phyloP scores from a whole-genome alignment of 2,329 filamentous ascomycete species.

The Scortechinia acanthostroma region DNA sequence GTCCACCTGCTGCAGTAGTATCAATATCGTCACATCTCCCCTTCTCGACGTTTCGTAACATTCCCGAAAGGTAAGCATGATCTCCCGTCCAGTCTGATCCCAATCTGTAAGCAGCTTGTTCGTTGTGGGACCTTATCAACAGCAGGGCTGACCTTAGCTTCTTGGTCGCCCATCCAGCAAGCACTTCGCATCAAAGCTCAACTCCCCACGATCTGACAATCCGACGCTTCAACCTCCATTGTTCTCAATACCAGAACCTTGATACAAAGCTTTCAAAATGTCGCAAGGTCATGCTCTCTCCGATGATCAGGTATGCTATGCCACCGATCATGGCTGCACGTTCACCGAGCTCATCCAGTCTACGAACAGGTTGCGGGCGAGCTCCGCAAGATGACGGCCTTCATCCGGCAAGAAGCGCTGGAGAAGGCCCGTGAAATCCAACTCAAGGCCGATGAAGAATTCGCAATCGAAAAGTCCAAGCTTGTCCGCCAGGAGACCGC shows the following conservation, averaged over 20 bases:
- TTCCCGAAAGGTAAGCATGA: no score
- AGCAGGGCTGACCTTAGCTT: no score
- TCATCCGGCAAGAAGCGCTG: slow-evolving; percentile 96
- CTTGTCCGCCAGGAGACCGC: slow-evolving; percentile 92
- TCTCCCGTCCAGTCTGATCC: no score
- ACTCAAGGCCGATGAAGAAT: slow-evolving; percentile 97
- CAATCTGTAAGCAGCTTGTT: no score
- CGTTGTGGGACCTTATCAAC: no score
- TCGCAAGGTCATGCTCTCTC: slow-evolving; percentile 1
- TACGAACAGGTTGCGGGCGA: slow-evolving; percentile 85
- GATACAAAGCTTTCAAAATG: background rate
- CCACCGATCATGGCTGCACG: no score
- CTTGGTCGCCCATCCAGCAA: background rate
- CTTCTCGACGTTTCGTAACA: no score
- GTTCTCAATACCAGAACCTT: background rate
- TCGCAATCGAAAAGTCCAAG: slow-evolving; percentile 97
- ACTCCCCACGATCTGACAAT: no score
- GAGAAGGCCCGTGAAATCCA: slow-evolving; percentile 97
- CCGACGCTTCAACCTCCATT: no score
- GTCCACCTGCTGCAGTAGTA: no score
- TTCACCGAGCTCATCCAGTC: no score
- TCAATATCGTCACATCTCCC: no score
- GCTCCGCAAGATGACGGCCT: slow-evolving; percentile 99
- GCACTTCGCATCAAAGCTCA: background rate
- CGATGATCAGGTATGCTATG: background rate